phyloP scores from a whole-genome alignment of 305 asterid genomes.

The Rubia occidens region DNA sequence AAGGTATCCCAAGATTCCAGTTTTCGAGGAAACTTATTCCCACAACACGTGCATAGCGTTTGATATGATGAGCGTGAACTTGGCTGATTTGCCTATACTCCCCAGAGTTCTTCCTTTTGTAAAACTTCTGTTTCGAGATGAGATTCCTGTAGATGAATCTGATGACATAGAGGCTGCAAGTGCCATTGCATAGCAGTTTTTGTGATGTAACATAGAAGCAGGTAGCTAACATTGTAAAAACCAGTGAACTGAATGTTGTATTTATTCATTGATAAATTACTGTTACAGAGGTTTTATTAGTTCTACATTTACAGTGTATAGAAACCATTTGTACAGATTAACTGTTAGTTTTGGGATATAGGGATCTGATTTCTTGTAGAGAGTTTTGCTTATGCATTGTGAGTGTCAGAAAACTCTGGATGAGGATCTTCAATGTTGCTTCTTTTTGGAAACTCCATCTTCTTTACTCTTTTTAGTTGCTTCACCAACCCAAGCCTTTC shows the following conservation, averaged over 20 bases:
- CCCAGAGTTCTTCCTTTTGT: slow-evolving; percentile 71
- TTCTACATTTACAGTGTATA: neutral
- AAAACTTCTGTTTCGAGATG: slow-evolving; percentile 63
- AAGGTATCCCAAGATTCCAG: slow-evolving; percentile 90
- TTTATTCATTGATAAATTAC: neutral
- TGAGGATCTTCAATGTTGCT: slow-evolving; percentile 19
- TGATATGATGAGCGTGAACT: slow-evolving; percentile 88
- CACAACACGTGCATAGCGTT: slow-evolving; percentile 80
- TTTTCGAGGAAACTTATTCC: slow-evolving; percentile 60
- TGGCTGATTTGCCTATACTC: slow-evolving; percentile 68
- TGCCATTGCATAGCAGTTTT: slow-evolving; percentile 23
- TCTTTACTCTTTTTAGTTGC: slow-evolving; percentile 62
- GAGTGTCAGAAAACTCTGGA: neutral
- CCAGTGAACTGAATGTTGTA: neutral
- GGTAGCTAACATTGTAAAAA: neutral
- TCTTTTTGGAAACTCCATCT: slow-evolving; percentile 34
- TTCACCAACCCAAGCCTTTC: slow-evolving; percentile 52
- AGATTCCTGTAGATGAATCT: slow-evolving; percentile 54
- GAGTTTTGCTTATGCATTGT: neutral
- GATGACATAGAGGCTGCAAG: slow-evolving; percentile 40
- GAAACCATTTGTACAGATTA: slow-evolving; percentile 1
- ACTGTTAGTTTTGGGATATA: neutral
- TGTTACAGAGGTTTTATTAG: neutral
- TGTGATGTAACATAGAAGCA: neutral
- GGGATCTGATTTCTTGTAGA: neutral